Evolutionary conservation across 805 yeast species (phyloP).

Genomic region (Cyberlindnera mississippiensis): DNA sequence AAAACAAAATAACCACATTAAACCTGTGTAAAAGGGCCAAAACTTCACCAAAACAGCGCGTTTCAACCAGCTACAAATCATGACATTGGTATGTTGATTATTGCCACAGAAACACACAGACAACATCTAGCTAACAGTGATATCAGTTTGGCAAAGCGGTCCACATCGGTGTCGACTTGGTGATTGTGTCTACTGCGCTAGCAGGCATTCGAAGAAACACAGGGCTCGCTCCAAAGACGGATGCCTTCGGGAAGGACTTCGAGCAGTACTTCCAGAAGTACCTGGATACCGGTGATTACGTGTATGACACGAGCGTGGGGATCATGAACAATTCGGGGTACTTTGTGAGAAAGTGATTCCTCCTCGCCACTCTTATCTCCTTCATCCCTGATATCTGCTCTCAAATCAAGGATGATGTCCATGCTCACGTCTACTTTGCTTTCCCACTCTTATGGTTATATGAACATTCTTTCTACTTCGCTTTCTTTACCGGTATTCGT

Average conservation of each 20-base stretch:
- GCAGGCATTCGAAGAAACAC: conserved; percentile 74
- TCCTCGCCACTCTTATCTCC: neutral
- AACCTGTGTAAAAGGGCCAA: too few species aligned
- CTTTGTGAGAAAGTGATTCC: conserved; percentile 53
- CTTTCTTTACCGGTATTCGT: too few species aligned
- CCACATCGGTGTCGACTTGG: conserved; percentile 57
- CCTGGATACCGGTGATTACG: conserved; percentile 79
- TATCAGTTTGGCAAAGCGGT: conserved; percentile 46
- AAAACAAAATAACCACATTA: too few species aligned
- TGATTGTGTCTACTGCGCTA: conserved; percentile 58
- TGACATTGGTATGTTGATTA: conserved; percentile 2
- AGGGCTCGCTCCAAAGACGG: conserved; percentile 59
- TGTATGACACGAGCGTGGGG: conserved; percentile 68
- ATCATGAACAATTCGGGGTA: conserved; percentile 68
- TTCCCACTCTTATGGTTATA: too few species aligned
- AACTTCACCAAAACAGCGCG: too few species aligned
- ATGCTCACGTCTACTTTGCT: too few species aligned
- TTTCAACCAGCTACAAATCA: too few species aligned
- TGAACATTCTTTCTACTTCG: too few species aligned
- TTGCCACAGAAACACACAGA: neutral
- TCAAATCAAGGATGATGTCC: neutral
- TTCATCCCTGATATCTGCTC: neutral
- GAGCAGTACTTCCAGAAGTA: conserved; percentile 58
- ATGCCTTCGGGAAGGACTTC: conserved; percentile 40
- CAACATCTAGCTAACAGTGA: neutral